A percentile compares a stretch with the other conserved stretches of the same genome.
phyloP scores from a whole-genome alignment of 225 moss, liverwort and hornwort species.

The Rhytidiadelphus loreus region DNA sequence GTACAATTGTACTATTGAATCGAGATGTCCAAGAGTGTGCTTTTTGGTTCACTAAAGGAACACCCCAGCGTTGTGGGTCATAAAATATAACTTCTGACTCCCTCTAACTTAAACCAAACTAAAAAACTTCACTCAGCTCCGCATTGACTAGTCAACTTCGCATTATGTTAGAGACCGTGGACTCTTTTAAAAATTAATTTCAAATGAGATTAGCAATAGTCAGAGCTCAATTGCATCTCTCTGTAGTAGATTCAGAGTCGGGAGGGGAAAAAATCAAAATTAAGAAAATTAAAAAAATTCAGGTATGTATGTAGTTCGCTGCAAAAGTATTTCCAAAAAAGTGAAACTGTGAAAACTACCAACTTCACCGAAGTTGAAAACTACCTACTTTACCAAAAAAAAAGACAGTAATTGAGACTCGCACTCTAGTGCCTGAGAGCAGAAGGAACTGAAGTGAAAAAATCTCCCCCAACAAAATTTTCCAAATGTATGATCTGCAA shows the following conservation, averaged over 20 bases:
- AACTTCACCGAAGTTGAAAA: not conserved
- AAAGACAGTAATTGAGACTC: not conserved
- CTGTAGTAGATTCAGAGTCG: not conserved
- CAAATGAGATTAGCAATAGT: not conserved
- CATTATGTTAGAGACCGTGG: not conserved
- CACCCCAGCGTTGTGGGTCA: not conserved
- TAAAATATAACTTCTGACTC: not conserved
- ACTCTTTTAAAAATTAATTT: not conserved
- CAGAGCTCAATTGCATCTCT: not conserved
- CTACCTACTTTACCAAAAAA: not conserved
- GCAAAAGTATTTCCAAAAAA: not conserved
- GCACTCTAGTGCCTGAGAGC: not conserved
- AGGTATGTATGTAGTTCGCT: not conserved
- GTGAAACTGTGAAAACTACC: not conserved
- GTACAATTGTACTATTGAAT: not conserved
- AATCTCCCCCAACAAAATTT: not conserved
- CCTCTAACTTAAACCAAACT: not conserved
- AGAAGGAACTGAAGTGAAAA: not conserved
- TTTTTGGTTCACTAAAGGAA: not conserved
- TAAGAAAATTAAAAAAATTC: not conserved
- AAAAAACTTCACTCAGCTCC: not conserved
- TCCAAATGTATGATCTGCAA: not conserved
- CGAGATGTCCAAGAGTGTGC: not conserved
- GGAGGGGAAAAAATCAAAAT: not conserved
- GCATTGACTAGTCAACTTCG: not conserved